Percentiles rank a stretch among this genome's conserved stretches.
These are phyloP conservation scores for Colletotrichum orchidophilum DNA, from an alignment of 2,329 filamentous ascomycete species.

Conservation along the genomic window DNA sequence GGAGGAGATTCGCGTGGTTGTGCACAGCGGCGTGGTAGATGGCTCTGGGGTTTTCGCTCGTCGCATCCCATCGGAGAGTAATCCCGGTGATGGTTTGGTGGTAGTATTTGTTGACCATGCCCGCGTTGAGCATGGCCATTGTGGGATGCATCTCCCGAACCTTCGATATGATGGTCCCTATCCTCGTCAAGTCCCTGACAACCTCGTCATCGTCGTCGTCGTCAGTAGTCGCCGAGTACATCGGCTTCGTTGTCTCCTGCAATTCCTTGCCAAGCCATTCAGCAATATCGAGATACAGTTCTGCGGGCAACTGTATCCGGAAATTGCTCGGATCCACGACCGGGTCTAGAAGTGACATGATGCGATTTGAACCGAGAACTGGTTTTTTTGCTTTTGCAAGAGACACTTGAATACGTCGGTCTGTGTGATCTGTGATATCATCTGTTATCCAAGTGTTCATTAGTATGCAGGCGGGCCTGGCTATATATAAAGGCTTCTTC, in stretches of 20 bases:
- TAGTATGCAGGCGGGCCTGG: background rate
- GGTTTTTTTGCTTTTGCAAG: background rate
- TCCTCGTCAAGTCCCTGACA: background rate
- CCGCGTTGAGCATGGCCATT: conserved; percentile 5
- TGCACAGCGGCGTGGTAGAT: conserved; percentile 5
- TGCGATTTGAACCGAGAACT: background rate
- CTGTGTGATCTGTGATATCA: background rate
- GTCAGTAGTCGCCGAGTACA: no score
- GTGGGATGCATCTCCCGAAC: background rate
- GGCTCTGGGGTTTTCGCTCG: background rate
- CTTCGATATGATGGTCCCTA: background rate
- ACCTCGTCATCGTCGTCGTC: background rate
- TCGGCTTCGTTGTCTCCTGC: no score
- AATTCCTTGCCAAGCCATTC: background rate
- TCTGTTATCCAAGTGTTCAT: background rate
- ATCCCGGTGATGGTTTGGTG: background rate
- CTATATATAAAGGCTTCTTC: background rate
- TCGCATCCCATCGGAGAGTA: conserved; percentile 11
- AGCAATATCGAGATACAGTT: background rate
- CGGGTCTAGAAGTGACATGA: background rate
- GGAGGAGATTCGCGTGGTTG: background rate
- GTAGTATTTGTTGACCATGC: conserved; percentile 1
- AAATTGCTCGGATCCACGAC: background rate
- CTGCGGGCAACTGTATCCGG: background rate
- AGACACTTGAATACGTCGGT: background rate